Percentiles rank a stretch among this genome's conserved stretches.
phyloP scores from a whole-genome alignment of 202 grass and related monocot genomes.

The Brachypodium distachyon region DNA sequence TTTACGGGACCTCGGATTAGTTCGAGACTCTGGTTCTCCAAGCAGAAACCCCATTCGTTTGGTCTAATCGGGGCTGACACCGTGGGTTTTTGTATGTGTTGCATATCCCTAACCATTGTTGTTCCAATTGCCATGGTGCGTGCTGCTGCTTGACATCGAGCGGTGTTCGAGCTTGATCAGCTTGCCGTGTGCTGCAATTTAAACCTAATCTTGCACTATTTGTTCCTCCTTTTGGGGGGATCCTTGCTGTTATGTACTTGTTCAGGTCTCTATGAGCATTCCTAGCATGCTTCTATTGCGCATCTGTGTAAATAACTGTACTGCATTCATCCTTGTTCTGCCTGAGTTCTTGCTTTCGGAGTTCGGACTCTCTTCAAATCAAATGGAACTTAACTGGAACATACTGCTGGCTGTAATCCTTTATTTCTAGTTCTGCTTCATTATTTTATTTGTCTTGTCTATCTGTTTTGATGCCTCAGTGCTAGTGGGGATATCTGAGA shows the following conservation, averaged over 20 bases:
- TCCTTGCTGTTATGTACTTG: neutral
- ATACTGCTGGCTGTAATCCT: neutral
- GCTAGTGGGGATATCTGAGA: constrained; percentile 6
- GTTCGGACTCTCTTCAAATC: neutral
- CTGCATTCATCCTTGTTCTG: neutral
- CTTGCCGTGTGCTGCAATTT: neutral
- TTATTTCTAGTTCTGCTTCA: neutral
- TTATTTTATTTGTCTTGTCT: neutral
- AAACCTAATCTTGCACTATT: neutral
- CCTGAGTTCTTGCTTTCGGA: neutral
- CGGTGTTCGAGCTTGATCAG: neutral
- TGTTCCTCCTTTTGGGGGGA: neutral
- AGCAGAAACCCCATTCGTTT: neutral
- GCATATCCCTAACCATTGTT: neutral
- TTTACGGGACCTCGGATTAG: neutral
- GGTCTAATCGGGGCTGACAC: neutral
- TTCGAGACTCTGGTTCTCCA: neutral
- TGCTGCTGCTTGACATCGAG: neutral
- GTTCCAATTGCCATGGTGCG: neutral
- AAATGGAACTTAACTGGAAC: neutral
- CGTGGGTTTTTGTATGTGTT: neutral
- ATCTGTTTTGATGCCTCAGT: constrained; percentile 13
- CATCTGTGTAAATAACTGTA: neutral
- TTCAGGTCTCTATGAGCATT: neutral
- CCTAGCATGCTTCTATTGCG: neutral